phyloP scores from a whole-genome alignment of 2,329 filamentous ascomycete genomes.

The Microsporum ferrugineum region DNA sequence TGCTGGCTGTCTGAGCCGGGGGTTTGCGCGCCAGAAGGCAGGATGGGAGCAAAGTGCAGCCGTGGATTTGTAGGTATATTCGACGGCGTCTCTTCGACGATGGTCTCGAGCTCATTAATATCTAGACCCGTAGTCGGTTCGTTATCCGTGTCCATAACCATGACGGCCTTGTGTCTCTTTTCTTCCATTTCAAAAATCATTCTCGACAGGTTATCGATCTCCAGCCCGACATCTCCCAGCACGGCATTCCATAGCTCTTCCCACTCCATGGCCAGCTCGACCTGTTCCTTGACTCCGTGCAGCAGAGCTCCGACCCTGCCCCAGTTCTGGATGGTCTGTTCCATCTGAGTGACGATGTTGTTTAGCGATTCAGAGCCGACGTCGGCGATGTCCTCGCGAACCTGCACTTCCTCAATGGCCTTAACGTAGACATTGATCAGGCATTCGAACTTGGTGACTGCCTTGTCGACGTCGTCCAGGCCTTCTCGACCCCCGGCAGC shows the following conservation, averaged over 20 bases:
- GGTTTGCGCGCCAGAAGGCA: conserved; percentile 41
- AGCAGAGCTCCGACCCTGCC: conserved; percentile 65
- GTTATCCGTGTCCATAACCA: conserved; percentile 54
- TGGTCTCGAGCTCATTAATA: conserved; percentile 81
- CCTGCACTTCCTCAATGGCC: conserved; percentile 85
- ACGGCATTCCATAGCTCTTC: conserved; percentile 93
- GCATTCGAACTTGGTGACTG: conserved; percentile 74
- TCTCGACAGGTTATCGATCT: conserved; percentile 67
- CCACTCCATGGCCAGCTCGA: conserved; percentile 98
- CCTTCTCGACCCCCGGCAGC: conserved; percentile 62
- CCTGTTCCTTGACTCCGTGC: conserved; percentile 71
- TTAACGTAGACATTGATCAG: conserved; percentile 85
- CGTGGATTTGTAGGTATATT: conserved; percentile 48
- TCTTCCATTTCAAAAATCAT: conserved; percentile 98
- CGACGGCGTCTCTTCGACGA: conserved; percentile 71
- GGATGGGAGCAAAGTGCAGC: conserved; percentile 53
- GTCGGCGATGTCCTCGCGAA: conserved; percentile 59
- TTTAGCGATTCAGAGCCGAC: conserved; percentile 63
- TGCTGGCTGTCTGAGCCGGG: conserved; percentile 39
- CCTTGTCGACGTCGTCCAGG: conserved; percentile 47
- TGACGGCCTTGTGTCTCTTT: conserved; percentile 63
- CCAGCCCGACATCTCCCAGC: conserved; percentile 80
- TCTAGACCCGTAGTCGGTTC: conserved; percentile 48
- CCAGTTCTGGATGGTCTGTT: conserved; percentile 76
- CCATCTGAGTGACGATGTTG: conserved; percentile 75